Base-by-base conservation (phyloP, 441 rosid species). In the Adansonia madagascariensis region DNA sequence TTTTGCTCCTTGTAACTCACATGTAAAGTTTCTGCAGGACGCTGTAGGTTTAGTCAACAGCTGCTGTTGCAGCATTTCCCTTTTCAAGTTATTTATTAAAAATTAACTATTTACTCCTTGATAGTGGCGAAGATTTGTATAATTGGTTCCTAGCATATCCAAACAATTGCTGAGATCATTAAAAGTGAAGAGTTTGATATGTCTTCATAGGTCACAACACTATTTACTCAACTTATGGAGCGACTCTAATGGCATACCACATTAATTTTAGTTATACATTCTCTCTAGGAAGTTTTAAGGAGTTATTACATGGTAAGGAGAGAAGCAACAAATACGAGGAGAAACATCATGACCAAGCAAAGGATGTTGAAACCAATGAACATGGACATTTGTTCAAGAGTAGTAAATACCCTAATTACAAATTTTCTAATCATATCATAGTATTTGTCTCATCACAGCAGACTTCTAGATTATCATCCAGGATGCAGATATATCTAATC, bases 351-450 rank as follows among this genome's bases (percentile, higher is more conserved):
- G 52, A 31, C 62, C 46, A 4, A 31, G 49, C 14, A 71, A 52
- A 71, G 62, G 27, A 55, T 53, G 74, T 71, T 52, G 74, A 70
- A 71, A 8, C 62, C 74, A 14, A 14, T 24, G 59, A 65, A 17
- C 22, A 9, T n/a, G 18, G 44, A 69, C 31, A 24, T 68, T 47
- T 12, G 18, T 46, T 24, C 41, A 68, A 68, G 41, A 22, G 56
- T 22, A 22, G 14, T 47, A 47, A 68, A 8, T 47, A 47, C 41
- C 39, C 57, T 24, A 49, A 15, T 53, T 3, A 50, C 73, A 14
- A 15, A 49, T 49, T 50, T 68, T 12, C 41, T 7, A 15, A 69
- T 59, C 73, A 69, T 49, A 41, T 17, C 24, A 39, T 1, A 3
- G 14, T 27, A 69, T 53, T 69, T 22, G 12, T 12, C 55, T 49